Percentiles rank a stretch among this genome's conserved stretches.
These are phyloP conservation scores for Clonostachys sp. DNA, from an alignment of 2,329 filamentous ascomycete species.

Conservation along the genomic window DNA sequence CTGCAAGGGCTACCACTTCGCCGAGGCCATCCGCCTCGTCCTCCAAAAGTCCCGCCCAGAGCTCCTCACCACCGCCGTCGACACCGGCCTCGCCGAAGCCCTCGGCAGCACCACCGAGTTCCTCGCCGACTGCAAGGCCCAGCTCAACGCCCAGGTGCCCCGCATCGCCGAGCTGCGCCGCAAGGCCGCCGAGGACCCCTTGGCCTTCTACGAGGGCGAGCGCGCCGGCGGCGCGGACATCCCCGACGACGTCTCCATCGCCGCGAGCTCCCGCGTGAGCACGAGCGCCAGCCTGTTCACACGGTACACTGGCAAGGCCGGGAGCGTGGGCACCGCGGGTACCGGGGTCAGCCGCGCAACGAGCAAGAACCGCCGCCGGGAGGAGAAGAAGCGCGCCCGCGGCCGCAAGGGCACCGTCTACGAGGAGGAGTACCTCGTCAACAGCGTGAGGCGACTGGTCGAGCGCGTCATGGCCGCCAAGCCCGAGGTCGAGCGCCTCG, in stretches of 20 bases:
- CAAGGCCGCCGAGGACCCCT: slow-evolving; percentile 78
- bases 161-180: slow-evolving; percentile 76
- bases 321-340: slow-evolving; percentile 61
- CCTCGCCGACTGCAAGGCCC: slow-evolving; percentile 85
- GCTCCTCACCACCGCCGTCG: slow-evolving; percentile 66
- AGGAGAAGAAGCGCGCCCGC: slow-evolving; percentile 91
- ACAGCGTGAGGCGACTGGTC: slow-evolving; percentile 76
- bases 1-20: slow-evolving; percentile 84
- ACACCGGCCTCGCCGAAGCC: slow-evolving; percentile 74
- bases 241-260: slow-evolving; percentile 89
- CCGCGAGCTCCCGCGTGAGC: slow-evolving; percentile 72
- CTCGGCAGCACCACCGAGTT: slow-evolving; percentile 83
- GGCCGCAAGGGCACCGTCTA: slow-evolving; percentile 97
- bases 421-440: slow-evolving; percentile 94
- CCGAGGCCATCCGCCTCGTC: slow-evolving; percentile 79
- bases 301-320: slow-evolving; percentile 72
- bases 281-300: slow-evolving; percentile 91
- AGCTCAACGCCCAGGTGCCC: slow-evolving; percentile 80
- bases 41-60: slow-evolving; percentile 54
- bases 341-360: slow-evolving; percentile 75
- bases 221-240: slow-evolving; percentile 60
- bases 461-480: slow-evolving; percentile 73
- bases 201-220: slow-evolving; percentile 85
- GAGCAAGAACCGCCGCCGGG: slow-evolving; percentile 79
- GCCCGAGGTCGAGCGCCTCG: slow-evolving; percentile 68